Evolutionary conservation across 805 yeast genomes (phyloP).

Genomic region (Pichia californica): DNA sequence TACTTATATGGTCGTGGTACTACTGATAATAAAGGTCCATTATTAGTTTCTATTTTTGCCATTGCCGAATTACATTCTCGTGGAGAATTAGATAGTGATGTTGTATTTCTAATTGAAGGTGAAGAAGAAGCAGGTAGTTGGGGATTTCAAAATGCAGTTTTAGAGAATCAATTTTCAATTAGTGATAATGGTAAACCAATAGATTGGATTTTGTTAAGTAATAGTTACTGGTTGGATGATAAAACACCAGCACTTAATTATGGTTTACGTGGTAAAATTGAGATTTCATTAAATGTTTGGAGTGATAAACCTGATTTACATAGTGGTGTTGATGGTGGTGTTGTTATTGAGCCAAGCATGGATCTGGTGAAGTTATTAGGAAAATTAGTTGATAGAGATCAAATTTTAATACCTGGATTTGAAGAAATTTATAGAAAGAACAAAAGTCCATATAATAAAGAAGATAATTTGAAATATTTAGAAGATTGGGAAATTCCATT

Average conservation of each 20-base stretch:
- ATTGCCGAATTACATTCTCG: constrained; percentile 62
- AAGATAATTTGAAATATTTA: constrained; percentile 1
- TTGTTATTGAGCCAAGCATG: constrained; percentile 79
- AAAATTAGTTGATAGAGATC: constrained; percentile 52
- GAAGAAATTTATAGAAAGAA: constrained; percentile 6
- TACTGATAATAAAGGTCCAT: constrained; percentile 92
- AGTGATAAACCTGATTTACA: constrained; percentile 85
- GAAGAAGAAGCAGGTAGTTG: constrained; percentile 92
- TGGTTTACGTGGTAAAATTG: constrained; percentile 88
- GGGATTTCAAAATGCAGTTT: constrained; percentile 72
- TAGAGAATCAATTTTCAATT: constrained; percentile 42
- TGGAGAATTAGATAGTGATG: constrained; percentile 55
- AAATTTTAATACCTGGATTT: constrained; percentile 52
- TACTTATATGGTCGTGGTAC: constrained; percentile 88
- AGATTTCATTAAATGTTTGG: constrained; percentile 63
- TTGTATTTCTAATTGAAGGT: constrained; percentile 84
- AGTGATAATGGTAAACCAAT: constrained; percentile 42
- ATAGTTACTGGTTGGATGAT: constrained; percentile 92
- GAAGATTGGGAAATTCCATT: constrained; percentile 49
- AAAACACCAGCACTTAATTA: constrained; percentile 85
- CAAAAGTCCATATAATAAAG: neutral
- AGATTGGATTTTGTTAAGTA: constrained; percentile 86
- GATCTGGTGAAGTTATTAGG: constrained; percentile 73
- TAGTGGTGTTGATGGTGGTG: constrained; percentile 96
- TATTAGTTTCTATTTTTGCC: constrained; percentile 78